phyloP scores from a whole-genome alignment of 2,329 filamentous ascomycete species.

The Madurella mycetomatis region DNA sequence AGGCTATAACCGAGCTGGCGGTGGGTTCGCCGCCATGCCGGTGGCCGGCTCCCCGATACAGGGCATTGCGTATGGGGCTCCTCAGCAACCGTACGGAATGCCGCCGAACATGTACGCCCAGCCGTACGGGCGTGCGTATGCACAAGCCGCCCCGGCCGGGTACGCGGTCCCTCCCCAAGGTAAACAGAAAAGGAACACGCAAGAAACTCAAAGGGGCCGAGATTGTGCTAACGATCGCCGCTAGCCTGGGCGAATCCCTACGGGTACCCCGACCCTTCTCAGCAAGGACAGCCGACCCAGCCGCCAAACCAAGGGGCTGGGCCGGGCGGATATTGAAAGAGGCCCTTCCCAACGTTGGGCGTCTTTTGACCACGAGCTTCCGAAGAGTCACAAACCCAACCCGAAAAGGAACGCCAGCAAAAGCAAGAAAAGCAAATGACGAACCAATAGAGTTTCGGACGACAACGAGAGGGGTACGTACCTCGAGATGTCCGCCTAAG shows the following conservation, averaged over 20 bases:
- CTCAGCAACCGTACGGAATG: conserved; percentile 36
- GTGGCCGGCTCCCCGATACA: conserved; percentile 33
- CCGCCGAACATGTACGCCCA: conserved; percentile 37
- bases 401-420: not conserved
- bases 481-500: not conserved
- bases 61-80: conserved; percentile 35
- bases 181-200: conserved; percentile 14
- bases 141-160: conserved; percentile 28
- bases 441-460: not conserved
- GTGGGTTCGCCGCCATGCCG: conserved; percentile 19
- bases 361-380: not conserved
- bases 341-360: not conserved
- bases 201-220: not conserved
- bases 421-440: not conserved
- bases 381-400: not conserved
- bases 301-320: conserved; percentile 37
- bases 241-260: conserved; percentile 36
- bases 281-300: conserved; percentile 36
- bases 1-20: conserved; percentile 28
- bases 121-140: conserved; percentile 42
- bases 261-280: conserved; percentile 43
- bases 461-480: conserved; percentile 3
- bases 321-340: conserved; percentile 39
- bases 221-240: conserved; percentile 7
- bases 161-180: conserved; percentile 42